A percentile compares a stretch with the other conserved stretches of the same genome.
These are phyloP conservation scores for Corymbia calophylla DNA, from an alignment of 441 rosid species.

Conservation along the genomic window DNA sequence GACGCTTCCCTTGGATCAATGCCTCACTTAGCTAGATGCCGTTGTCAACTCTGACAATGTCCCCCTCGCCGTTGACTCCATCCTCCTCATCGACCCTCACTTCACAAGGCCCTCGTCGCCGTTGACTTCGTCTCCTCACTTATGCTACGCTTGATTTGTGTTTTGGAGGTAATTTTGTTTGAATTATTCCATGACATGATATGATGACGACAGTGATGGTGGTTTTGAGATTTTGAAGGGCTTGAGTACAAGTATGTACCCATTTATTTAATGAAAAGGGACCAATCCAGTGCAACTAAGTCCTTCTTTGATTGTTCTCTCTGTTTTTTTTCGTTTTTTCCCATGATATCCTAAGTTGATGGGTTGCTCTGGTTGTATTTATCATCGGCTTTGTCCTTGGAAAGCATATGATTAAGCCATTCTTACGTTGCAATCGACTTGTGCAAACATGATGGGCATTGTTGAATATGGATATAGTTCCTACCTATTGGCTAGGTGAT, in stretches of 20 bases:
- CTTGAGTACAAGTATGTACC: constrained; percentile 52
- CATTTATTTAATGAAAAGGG: constrained; percentile 42
- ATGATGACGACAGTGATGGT: background rate
- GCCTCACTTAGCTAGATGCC: no score
- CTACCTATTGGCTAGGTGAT: background rate
- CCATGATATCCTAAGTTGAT: background rate
- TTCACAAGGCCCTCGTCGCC: no score
- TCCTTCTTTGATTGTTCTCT: background rate
- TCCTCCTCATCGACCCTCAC: no score
- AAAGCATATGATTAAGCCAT: no score
- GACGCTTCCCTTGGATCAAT: no score
- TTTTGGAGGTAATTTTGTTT: background rate
- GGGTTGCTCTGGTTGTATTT: background rate
- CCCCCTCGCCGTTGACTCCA: no score
- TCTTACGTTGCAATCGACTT: background rate
- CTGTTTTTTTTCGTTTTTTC: background rate
- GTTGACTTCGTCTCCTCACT: no score
- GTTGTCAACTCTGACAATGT: no score
- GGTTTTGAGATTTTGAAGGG: constrained; percentile 15
- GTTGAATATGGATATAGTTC: background rate
- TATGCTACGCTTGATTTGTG: background rate
- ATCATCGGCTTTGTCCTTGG: no score
- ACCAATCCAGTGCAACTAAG: constrained; percentile 49
- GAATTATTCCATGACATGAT: background rate
- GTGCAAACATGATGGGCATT: background rate